Base-by-base conservation (phyloP, 371 early-diverging fungal species). In the Rhizomucor miehei region DNA sequence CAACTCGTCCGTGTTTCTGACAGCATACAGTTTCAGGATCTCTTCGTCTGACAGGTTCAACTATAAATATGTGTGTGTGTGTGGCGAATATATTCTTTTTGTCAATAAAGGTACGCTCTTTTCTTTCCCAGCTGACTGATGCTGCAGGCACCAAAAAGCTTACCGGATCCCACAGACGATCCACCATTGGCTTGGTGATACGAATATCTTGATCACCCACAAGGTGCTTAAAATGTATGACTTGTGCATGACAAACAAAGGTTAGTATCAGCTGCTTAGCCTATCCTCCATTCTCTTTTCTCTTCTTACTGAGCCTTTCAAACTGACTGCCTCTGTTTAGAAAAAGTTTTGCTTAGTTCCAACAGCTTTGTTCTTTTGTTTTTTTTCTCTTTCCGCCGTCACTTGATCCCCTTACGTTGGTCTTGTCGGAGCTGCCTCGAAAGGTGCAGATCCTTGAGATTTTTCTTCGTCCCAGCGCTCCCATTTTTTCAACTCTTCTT, bases 171-270 rank as follows among this genome's bases (percentile, higher is more conserved):
- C 54, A 52, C 14, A 77, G 48, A 8, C 48, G 41, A 16, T 57
- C 52, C 6, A 65, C 49, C 14, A 69, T 49, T 16, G 60, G 58
- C 12, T 63, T 64, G 10, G 63, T 71, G 49, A 77, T 63, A 51
- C 61, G 47, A 56, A 77, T 54, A 19, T 59, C 58, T 34, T 73
- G 73, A 23, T 73, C 67, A 25, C 73, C 71, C 39, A 77, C 67
- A 4, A 73, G 49, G 43, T 71, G 73, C 14, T 65, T 56, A 50
- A 77, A 77, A 59, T 77, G 77, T 20, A 77, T 61, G 21, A 63
- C 73, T 73, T 41, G 41, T 41, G 41, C 19, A 29, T 29, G 29
- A 8, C 29, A 29, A n/a, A 29, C 29, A 29, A 29, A 29, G 29
- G n/a, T n/a, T n/a, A n/a, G n/a, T n/a, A n/a, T 29, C 29, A 29